Evolutionary conservation across 2,329 filamentous ascomycete species (phyloP).

Genomic region (Sporothrix schenckii): DNA sequence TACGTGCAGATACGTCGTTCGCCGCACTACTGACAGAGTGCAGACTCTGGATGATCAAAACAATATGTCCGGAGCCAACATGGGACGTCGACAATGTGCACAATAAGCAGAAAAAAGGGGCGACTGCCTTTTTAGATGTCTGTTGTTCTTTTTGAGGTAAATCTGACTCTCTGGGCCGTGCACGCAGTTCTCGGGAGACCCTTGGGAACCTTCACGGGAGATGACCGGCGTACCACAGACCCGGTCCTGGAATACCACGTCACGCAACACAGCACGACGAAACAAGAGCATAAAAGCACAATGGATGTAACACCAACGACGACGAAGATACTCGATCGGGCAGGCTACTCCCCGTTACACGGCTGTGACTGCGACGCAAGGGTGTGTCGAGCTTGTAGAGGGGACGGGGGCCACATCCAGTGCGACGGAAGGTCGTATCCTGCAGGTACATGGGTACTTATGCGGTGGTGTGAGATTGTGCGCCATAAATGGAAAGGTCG

Average conservation of each 20-base stretch:
- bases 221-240: neutral
- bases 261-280: neutral
- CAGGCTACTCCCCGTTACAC: neutral
- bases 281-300: neutral
- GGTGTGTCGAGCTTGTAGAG: neutral
- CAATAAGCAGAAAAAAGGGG: no score
- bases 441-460: no score
- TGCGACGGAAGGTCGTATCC: neutral
- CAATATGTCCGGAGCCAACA: no score
- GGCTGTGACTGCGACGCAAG: neutral
- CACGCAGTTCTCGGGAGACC: slow-evolving; percentile 3
- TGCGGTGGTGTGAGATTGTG: no score
- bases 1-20: no score
- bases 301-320: slow-evolving; percentile 2
- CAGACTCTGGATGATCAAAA: no score
- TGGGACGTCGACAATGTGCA: no score
- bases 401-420: neutral
- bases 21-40: no score
- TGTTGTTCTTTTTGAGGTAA: no score
- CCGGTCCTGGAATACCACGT: neutral
- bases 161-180: neutral
- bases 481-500: no score
- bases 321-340: slow-evolving; percentile 6
- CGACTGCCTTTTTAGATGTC: no score
- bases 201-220: neutral